These are phyloP conservation scores for Conidiobolus incongruus DNA, from an alignment of 371 early-diverging fungal species.

Conservation along the genomic window DNA sequence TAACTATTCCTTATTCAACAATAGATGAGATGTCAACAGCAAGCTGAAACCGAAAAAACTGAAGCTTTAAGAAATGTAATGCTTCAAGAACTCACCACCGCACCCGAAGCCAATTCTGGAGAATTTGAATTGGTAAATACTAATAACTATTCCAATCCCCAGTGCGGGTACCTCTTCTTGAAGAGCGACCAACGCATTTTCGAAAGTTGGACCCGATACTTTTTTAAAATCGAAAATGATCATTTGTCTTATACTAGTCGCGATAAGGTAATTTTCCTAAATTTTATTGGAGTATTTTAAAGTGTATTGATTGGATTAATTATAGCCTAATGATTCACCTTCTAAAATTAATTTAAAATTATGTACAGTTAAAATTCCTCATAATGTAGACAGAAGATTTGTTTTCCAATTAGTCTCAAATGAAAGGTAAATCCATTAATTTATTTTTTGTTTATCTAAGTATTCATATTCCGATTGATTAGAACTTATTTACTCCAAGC, in stretches of 20 bases:
- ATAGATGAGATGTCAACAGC: conserved; percentile 4
- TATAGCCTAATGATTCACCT: neutral
- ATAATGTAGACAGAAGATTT: conserved; percentile 45
- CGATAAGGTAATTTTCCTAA: conserved; percentile 21
- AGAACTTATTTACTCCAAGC: conserved; percentile 58
- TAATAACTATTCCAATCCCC: neutral
- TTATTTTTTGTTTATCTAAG: neutral
- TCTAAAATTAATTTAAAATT: conserved; percentile 35
- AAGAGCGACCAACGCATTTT: conserved; percentile 38
- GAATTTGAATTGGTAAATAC: neutral
- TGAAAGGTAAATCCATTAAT: conserved; percentile 31
- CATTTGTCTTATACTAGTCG: conserved; percentile 24
- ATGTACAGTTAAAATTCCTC: conserved; percentile 48
- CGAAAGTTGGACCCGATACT: conserved; percentile 50
- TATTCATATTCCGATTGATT: neutral
- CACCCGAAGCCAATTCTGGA: neutral
- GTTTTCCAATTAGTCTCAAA: conserved; percentile 75
- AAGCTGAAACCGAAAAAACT: conserved; percentile 4
- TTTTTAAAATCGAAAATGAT: conserved; percentile 41
- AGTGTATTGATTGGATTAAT: neutral
- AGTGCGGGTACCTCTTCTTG: conserved; percentile 43
- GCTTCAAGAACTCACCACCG: neutral
- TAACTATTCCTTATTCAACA: too few species aligned
- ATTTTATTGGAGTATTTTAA: too few species aligned
- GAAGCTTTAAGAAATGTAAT: conserved; percentile 1